Conservation (phyloP, 768 basidiomycete genomes). For the Clitopilus hobsonii region DNA sequence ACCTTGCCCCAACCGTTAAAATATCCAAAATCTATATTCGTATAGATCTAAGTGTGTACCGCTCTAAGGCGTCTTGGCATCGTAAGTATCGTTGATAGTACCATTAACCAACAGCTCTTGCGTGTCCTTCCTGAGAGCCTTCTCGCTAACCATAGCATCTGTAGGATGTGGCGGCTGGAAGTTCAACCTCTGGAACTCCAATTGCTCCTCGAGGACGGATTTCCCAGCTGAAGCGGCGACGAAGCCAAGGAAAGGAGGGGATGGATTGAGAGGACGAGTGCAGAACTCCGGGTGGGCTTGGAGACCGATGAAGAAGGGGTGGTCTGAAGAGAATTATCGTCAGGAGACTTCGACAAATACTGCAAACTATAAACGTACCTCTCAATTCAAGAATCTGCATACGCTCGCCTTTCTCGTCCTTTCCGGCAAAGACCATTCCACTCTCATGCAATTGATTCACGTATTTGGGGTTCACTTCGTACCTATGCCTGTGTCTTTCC, state of each 20-base stretch:
- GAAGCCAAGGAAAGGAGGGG: slow-evolving; percentile 95
- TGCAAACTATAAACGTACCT: slow-evolving; percentile 56
- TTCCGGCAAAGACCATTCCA: slow-evolving; percentile 69
- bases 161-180: slow-evolving; percentile 77
- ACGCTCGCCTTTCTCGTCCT: slow-evolving; percentile 92
- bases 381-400: slow-evolving; percentile 94
- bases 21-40: not conserved
- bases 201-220: slow-evolving; percentile 62
- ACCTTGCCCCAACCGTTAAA: not conserved
- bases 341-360: too few species aligned
- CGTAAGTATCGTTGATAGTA: slow-evolving; percentile 1
- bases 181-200: slow-evolving; percentile 53
- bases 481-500: slow-evolving; percentile 94
- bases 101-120: slow-evolving; percentile 18
- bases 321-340: slow-evolving; percentile 50
- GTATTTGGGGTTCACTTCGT: slow-evolving; percentile 91
- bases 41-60: not conserved
- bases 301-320: slow-evolving; percentile 90
- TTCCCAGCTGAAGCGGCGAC: slow-evolving; percentile 68
- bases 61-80: not conserved
- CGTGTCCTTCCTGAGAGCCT: slow-evolving; percentile 35
- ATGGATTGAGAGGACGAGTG: slow-evolving; percentile 95
- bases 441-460: slow-evolving; percentile 66
- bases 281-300: slow-evolving; percentile 99
- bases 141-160: slow-evolving; percentile 70